Evolutionary conservation across 2,329 filamentous ascomycete species (phyloP).

Genomic region (Cordyceps cicadae): DNA sequence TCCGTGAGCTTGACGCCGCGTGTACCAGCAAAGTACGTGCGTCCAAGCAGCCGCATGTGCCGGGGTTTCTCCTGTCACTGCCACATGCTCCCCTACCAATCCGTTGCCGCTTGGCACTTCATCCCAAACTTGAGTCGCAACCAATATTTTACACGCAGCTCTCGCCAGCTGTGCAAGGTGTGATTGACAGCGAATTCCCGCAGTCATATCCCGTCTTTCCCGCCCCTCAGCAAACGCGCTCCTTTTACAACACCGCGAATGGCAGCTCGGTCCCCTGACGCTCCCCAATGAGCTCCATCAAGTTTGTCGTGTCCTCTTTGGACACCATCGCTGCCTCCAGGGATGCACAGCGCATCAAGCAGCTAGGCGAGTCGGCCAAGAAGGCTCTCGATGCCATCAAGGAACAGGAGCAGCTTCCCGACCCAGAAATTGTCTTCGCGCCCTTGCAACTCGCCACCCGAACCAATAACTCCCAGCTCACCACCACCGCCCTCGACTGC

Average conservation of each 20-base stretch:
- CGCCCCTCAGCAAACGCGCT: background rate
- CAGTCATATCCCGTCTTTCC: background rate
- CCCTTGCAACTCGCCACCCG: constrained; percentile 86
- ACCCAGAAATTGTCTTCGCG: constrained; percentile 85
- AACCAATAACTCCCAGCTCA: constrained; percentile 73
- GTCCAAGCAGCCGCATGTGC: constrained; percentile 4
- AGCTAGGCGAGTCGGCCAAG: constrained; percentile 72
- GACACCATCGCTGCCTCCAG: constrained; percentile 88
- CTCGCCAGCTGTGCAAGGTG: background rate
- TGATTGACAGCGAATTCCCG: background rate
- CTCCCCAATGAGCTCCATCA: constrained; percentile 79
- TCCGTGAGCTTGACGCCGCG: constrained; percentile 6
- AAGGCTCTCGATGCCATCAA: constrained; percentile 80
- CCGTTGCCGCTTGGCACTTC: background rate
- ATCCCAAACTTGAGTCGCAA: background rate
- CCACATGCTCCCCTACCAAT: constrained; percentile 8
- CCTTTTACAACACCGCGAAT: constrained; percentile 27
- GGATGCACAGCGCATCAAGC: constrained; percentile 76
- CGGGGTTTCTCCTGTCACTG: constrained; percentile 13
- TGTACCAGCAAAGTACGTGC: background rate
- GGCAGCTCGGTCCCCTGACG: constrained; percentile 33
- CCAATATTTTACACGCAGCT: background rate
- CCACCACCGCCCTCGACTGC: constrained; percentile 88
- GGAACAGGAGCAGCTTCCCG: constrained; percentile 72
- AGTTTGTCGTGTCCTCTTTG: constrained; percentile 89